Conservation (phyloP, 2,329 filamentous ascomycete genomes). For the Ophiostoma sp. region DNA sequence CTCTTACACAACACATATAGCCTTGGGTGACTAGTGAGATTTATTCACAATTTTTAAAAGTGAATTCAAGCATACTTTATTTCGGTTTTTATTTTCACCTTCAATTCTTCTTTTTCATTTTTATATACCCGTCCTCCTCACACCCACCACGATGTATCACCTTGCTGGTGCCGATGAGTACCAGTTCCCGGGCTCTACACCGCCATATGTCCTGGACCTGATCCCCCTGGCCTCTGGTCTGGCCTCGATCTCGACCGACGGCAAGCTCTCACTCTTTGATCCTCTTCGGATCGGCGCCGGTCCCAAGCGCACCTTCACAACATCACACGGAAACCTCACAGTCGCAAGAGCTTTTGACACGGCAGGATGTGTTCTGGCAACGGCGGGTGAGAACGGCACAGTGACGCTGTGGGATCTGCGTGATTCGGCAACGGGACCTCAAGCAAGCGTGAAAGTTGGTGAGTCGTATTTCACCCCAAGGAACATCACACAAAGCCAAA, state of each 20-base stretch:
- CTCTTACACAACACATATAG: neutral
- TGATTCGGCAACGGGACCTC: conserved; percentile 39
- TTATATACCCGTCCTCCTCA: neutral
- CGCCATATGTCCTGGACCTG: conserved; percentile 59
- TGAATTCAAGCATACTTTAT: neutral
- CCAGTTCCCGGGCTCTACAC: conserved; percentile 41
- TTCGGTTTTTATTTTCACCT: neutral
- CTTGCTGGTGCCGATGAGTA: conserved; percentile 44
- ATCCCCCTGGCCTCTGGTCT: conserved; percentile 53
- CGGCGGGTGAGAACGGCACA: conserved; percentile 69
- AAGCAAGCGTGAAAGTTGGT: conserved; percentile 48
- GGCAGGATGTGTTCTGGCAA: conserved; percentile 58
- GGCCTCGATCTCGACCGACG: conserved; percentile 68
- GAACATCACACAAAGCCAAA: neutral
- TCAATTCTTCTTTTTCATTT: neutral
- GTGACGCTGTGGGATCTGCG: conserved; percentile 68
- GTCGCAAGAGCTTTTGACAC: conserved; percentile 59
- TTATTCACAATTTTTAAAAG: neutral
- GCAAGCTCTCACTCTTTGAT: conserved; percentile 67
- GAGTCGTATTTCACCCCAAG: neutral
- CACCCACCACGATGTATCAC: conserved; percentile 42
- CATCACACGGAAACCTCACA: conserved; percentile 63
- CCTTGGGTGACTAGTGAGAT: neutral
- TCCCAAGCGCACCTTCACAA: conserved; percentile 49
- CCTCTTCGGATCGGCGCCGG: conserved; percentile 55